A percentile compares a stretch with the other conserved stretches of the same genome.
Evolutionary conservation across 1,284 basidiomycete genomes (phyloP).

Genomic region (Neonothopanus nambi): DNA sequence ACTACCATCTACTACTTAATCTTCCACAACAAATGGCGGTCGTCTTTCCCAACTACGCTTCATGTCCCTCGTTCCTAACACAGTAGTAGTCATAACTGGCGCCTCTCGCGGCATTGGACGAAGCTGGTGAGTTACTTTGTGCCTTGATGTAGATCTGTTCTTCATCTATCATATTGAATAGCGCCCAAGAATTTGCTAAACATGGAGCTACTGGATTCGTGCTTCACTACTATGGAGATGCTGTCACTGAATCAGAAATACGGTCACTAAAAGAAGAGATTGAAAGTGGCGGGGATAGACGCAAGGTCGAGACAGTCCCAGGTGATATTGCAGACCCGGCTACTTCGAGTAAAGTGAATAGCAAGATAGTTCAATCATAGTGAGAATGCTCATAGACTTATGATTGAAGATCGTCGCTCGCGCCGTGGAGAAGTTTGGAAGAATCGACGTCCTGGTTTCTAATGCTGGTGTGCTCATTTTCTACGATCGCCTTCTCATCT

Average conservation of each 20-base stretch:
- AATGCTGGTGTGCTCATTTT: conserved; percentile 51
- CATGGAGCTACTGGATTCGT: conserved; percentile 71
- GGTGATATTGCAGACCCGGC: conserved; percentile 65
- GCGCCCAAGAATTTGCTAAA: conserved; percentile 60
- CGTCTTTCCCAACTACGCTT: too few species aligned
- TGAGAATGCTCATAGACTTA: too few species aligned
- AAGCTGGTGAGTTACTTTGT: conserved; percentile 44
- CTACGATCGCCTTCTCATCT: too few species aligned
- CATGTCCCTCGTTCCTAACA: too few species aligned
- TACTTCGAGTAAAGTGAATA: conserved; percentile 59
- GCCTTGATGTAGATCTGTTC: neutral
- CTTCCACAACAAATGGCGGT: too few species aligned
- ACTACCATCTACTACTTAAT: too few species aligned
- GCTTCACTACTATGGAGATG: conserved; percentile 71
- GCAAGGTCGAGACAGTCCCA: conserved; percentile 23
- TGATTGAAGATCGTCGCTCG: conserved; percentile 56
- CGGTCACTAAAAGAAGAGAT: conserved; percentile 19
- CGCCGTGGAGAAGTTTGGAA: conserved; percentile 58
- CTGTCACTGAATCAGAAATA: conserved; percentile 54
- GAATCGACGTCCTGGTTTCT: conserved; percentile 67
- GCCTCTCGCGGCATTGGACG: conserved; percentile 79
- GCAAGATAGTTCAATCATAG: neutral
- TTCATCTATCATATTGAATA: conserved; percentile 13
- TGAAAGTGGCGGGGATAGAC: conserved; percentile 12
- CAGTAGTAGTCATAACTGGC: conserved; percentile 66